Conservation (phyloP, 805 yeast genomes). For the Cyberlindnera saturnus region DNA sequence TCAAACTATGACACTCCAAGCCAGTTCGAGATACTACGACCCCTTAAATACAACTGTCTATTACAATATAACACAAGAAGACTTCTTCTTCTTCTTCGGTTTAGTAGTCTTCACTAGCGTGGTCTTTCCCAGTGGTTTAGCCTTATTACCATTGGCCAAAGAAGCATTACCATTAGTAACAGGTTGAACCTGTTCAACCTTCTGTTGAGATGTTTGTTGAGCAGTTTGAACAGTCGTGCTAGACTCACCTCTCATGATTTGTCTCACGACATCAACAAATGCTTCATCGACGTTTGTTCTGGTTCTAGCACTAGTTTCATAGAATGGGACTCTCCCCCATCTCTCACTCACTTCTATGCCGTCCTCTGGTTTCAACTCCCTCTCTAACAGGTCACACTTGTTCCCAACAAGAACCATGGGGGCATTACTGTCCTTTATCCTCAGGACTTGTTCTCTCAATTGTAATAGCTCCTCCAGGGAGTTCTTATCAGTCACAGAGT, state of each 20-base stretch:
- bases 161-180: too few species aligned
- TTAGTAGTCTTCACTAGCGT: not conserved
- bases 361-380: conserved; percentile 72
- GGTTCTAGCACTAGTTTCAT: conserved; percentile 90
- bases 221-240: too few species aligned
- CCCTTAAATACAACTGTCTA: not conserved
- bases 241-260: conserved; percentile 70
- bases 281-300: conserved; percentile 88
- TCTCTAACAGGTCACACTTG: conserved; percentile 75
- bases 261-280: conserved; percentile 82
- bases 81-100: conserved; percentile 23
- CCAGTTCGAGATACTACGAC: not conserved
- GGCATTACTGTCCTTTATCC: conserved; percentile 74
- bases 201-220: too few species aligned
- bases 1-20: too few species aligned
- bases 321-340: conserved; percentile 86
- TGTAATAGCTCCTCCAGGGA: conserved; percentile 75
- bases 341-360: conserved; percentile 78
- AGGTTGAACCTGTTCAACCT: too few species aligned
- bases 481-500: conserved; percentile 71
- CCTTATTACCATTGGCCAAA: conserved; percentile 1
- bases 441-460: conserved; percentile 74
- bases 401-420: conserved; percentile 92
- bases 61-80: conserved; percentile 20
- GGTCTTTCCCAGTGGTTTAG: conserved; percentile 17